phyloP scores from a whole-genome alignment of 2,329 filamentous ascomycete genomes.

The Ceratocystis cacaofunesta region DNA sequence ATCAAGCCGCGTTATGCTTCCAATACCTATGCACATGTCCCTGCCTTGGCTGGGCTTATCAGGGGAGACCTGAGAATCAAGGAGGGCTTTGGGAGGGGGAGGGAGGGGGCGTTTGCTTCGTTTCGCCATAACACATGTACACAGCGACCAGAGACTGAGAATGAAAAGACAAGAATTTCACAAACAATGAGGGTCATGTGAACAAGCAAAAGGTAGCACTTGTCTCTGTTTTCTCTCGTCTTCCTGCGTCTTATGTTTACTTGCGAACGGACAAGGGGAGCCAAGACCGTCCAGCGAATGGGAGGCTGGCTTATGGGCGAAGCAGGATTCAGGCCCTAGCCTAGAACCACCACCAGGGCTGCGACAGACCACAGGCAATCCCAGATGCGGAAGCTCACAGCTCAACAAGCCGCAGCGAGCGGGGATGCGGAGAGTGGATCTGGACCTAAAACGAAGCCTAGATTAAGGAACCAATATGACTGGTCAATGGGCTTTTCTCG shows the following conservation, averaged over 20 bases:
- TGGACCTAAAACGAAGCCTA: neutral
- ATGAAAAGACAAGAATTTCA: neutral
- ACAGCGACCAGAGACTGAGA: neutral
- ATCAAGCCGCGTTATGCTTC: neutral
- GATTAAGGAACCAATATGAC: neutral
- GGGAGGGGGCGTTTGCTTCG: neutral
- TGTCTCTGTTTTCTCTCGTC: neutral
- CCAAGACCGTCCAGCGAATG: neutral
- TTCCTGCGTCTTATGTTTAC: neutral
- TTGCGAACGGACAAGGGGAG: neutral
- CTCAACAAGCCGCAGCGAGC: neutral
- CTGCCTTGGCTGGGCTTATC: neutral
- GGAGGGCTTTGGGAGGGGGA: neutral
- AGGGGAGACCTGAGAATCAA: neutral
- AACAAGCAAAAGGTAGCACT: neutral
- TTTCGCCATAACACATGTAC: neutral
- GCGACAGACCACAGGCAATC: no score
- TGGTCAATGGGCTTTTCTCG: neutral
- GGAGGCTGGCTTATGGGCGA: neutral
- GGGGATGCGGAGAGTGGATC: neutral
- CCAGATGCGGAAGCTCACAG: neutral
- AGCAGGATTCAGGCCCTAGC: neutral
- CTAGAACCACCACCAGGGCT: neutral
- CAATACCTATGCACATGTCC: neutral
- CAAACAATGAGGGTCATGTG: neutral